Base-by-base conservation (phyloP, 352 stramenopile species). In the Phytopythium aichiense region DNA sequence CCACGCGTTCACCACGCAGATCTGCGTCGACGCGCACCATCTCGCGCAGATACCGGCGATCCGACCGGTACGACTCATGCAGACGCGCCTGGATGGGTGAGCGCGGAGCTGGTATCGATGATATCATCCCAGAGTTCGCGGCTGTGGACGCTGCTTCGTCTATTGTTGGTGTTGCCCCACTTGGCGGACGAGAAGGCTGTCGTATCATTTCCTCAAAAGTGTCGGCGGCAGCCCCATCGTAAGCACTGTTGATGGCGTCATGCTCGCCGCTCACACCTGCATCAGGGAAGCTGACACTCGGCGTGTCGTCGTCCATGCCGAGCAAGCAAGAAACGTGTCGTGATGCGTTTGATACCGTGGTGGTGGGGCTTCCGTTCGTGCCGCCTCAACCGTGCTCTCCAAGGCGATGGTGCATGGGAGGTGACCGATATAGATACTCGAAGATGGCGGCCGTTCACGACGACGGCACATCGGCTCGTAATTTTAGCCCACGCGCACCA, bases 41-140 rank as follows among this genome's bases (percentile, higher is more conserved):
- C 25, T 77, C 67, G 1, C 64, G 28, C 6, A 91, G 65, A 53
- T 88, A 87, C 42, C 69, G 58, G 2, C 71, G 77, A 46, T 90
- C 79, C 0, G 74, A 59, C 9, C 63, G 59, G 59, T 79, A 91
- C 1, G 73, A 83, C 52, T 67, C 66, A 33, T 91, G 79, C 6
- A 91, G 66, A 15, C 77, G 67, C 45, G 77, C 66, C 1, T 77
- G 76, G 20, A 79, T 71, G 3, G 65, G 58, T 16, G 70, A 57
- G 25, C 77, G 66, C 18, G 55, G 18, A 4, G 40, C 22, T 9
- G 55, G 11, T 28, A 16, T 20, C 9, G 31, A 18, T 6, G 33
- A 42, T 9, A n/a, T 20, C 7, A 12, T 4, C 31, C 25, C 7
- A 5, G n/a, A 22, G 13, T 30, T 49, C 51, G 55, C 7, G 6